Conservation (phyloP, 2,329 filamentous ascomycete species). For the Gliomastix tumulicola region DNA sequence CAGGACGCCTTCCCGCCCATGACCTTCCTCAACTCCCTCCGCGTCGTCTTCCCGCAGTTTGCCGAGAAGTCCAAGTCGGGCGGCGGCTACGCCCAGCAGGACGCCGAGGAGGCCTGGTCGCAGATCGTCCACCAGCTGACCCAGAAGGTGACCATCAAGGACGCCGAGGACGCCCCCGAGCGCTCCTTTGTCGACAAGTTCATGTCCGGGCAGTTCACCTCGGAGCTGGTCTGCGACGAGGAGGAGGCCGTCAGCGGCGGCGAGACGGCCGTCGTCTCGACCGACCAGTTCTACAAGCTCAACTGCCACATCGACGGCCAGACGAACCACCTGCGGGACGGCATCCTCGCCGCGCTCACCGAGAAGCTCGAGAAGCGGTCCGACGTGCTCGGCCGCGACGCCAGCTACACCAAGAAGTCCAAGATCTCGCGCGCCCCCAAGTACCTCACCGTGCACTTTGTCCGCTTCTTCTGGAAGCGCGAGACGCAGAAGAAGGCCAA, state of each 20-base stretch:
- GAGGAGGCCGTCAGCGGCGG: slow-evolving; percentile 65
- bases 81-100: slow-evolving; percentile 89
- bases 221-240: slow-evolving; percentile 78
- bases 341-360: slow-evolving; percentile 71
- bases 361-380: slow-evolving; percentile 92
- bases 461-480: slow-evolving; percentile 96
- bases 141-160: slow-evolving; percentile 65
- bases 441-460: slow-evolving; percentile 94
- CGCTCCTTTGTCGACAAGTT: slow-evolving; percentile 83
- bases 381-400: slow-evolving; percentile 67
- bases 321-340: slow-evolving; percentile 87
- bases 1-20: slow-evolving; percentile 81
- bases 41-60: slow-evolving; percentile 82
- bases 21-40: slow-evolving; percentile 74
- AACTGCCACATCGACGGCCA: slow-evolving; percentile 89
- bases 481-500: slow-evolving; percentile 98
- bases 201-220: slow-evolving; percentile 76
- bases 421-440: slow-evolving; percentile 85
- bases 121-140: slow-evolving; percentile 83
- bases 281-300: slow-evolving; percentile 81
- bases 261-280: slow-evolving; percentile 60
- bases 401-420: slow-evolving; percentile 84
- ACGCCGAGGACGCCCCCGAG: slow-evolving; percentile 37
- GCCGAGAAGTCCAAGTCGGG: slow-evolving; percentile 80
- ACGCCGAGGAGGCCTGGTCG: slow-evolving; percentile 97